Evolutionary conservation across 352 stramenopile genomes (phyloP), one percentile per base, ranked within the genome.

Genomic region (Phytophthora pistaciae): DNA sequence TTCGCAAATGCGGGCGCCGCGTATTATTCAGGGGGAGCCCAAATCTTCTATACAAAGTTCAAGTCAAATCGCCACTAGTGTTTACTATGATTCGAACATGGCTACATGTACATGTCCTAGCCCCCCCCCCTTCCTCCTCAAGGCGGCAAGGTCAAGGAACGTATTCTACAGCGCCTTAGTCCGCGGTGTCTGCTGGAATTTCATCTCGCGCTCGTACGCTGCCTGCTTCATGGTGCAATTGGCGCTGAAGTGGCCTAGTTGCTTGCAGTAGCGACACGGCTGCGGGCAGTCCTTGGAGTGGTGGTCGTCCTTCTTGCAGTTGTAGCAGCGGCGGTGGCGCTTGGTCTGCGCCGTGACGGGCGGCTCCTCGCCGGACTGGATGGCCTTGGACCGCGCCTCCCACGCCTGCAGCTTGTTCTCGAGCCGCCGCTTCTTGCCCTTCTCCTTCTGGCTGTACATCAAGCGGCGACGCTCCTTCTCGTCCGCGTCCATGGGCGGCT

Each of bases 231-330:
- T 91, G 56, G 63, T 65, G 76, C 90, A 96, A 3, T 78, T 79
- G 66, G 80, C 90, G 60, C 87, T 94, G 58, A 87, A 95, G 68
- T 96, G 90, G 31, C 80, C 87, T 4, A 69, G 44, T 18, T 91
- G 56, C 59, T 95, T 91, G 74, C 88, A 96, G 70, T 95, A 95
- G 20, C 87, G 85, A 58, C 90, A 96, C 11, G 88, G 84, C 13
- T 91, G 78, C 14, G 83, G 79, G 55, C 90, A 96, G 48, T 85
- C 76, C 53, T 90, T 91, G 40, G 90, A 87, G 46, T 95, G 81
- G 74, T 96, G 90, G 59, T 85, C 84, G 21, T 85, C 79, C 61
- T 92, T 71, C 66, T 94, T 92, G 83, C 90, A 96, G 75, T 96
- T 96, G 79, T 88, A 96, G 74, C 90, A 96, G 11, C 82, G 81